Evolutionary conservation across 2,329 filamentous ascomycete genomes (phyloP).

Genomic region (Fusarium pininemorale): DNA sequence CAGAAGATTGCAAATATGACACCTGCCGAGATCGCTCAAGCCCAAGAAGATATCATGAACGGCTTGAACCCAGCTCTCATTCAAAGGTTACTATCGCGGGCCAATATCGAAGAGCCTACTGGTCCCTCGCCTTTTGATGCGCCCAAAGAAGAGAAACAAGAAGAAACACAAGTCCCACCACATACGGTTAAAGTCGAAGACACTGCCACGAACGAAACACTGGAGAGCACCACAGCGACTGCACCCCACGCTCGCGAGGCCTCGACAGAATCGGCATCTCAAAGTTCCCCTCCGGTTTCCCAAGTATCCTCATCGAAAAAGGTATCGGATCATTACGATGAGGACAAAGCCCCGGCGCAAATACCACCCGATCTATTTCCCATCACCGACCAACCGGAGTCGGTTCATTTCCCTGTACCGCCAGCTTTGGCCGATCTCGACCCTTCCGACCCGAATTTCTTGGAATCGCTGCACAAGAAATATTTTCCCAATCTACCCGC

Average conservation of each 20-base stretch:
- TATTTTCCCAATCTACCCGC: slow-evolving; percentile 91
- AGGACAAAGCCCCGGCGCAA: slow-evolving; percentile 54
- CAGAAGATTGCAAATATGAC: slow-evolving; percentile 81
- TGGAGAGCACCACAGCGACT: background rate
- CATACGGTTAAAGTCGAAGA: slow-evolving; percentile 52
- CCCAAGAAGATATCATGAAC: slow-evolving; percentile 82
- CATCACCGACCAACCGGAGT: slow-evolving; percentile 51
- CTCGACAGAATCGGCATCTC: background rate
- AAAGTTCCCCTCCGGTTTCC: background rate
- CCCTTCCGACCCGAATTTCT: slow-evolving; percentile 83
- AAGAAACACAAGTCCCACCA: slow-evolving; percentile 10
- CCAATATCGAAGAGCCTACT: slow-evolving; percentile 75
- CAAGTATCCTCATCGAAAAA: slow-evolving; percentile 37
- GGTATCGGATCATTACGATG: slow-evolving; percentile 48
- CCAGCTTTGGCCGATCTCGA: slow-evolving; percentile 76
- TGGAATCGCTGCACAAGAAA: slow-evolving; percentile 84
- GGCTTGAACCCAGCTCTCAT: slow-evolving; percentile 79
- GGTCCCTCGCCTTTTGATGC: slow-evolving; percentile 56
- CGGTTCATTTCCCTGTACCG: slow-evolving; percentile 70
- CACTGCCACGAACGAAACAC: slow-evolving; percentile 23
- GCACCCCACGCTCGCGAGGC: background rate
- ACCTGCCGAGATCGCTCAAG: slow-evolving; percentile 79
- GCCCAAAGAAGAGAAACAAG: slow-evolving; percentile 29
- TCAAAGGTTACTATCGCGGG: slow-evolving; percentile 77
- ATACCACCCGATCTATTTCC: slow-evolving; percentile 55